Conservation (phyloP, 768 basidiomycete species). For the Arthromyces matolae region DNA sequence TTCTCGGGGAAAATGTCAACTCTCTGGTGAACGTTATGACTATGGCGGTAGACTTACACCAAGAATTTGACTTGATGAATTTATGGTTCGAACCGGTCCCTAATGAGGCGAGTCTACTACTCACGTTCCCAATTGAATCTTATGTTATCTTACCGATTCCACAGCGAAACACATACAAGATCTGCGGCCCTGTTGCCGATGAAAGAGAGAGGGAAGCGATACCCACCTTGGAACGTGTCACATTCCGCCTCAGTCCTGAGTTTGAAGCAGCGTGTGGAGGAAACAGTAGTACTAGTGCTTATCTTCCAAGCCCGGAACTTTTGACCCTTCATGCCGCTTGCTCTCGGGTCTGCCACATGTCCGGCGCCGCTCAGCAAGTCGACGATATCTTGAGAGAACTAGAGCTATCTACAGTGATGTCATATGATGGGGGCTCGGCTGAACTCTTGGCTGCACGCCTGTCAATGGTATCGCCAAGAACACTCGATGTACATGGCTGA, state of each 20-base stretch:
- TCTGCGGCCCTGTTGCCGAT: too few species aligned
- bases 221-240: too few species aligned
- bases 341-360: constrained; percentile 33
- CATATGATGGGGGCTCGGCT: constrained; percentile 15
- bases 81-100: constrained; percentile 22
- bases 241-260: not conserved
- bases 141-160: too few species aligned
- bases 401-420: constrained; percentile 16
- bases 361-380: constrained; percentile 31
- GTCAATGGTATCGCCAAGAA: too few species aligned
- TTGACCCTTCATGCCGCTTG: constrained; percentile 29
- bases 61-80: constrained; percentile 23
- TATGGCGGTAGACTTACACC: constrained; percentile 17
- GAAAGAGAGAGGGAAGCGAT: too few species aligned
- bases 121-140: too few species aligned
- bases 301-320: not conserved
- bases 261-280: too few species aligned
- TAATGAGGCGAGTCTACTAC: constrained; percentile 2
- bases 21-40: constrained; percentile 31
- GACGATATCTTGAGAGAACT: constrained; percentile 24
- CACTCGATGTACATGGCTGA: too few species aligned
- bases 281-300: too few species aligned
- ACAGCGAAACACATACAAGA: too few species aligned
- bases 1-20: constrained; percentile 28
- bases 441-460: constrained; percentile 9